Evolutionary conservation across 768 basidiomycete species (phyloP), one percentile per base, ranked within the genome.

Genomic region (Hirschioporus abietinus): DNA sequence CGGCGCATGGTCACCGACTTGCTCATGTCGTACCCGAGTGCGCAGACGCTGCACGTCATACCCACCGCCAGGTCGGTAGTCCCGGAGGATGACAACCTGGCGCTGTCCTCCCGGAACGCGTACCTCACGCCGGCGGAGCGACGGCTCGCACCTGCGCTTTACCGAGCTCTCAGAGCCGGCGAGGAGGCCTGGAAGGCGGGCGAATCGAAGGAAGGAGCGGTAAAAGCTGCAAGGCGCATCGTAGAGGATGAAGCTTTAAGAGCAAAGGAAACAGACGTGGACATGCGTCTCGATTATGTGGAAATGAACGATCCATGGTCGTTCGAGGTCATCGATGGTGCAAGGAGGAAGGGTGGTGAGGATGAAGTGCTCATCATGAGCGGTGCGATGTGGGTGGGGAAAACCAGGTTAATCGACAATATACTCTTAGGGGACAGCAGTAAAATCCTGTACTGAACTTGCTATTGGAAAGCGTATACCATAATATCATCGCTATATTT

Each of bases 401-500:
- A 82, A 74, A 98, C 95, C 57, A 83, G 96, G 70, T 75, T 99
- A 70, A 98, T 99, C 58, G 96, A 99, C 77, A 99, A 99, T 74
- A 76, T 97, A 64, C 79, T 97, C 58, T 76, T 97, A 1, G 94
- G 88, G 9, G 80, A 86, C 70, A 68, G 72, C 9, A 73, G 68
- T 59, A 74, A 69, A 24, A 77, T 84, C 65, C 64, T 85, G 58
- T 72, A 68, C 62, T 77, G 34, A 61, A 25, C 30, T 25, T 24
- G 15, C 15, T 15, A 60, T 7, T 61, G 60, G 24, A 59, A 15
- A 12, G 4, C 12, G 42, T 5, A 52, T 5, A 6, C 12, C 12
- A 52, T 2, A 5, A 15, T 52, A 52, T 20, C 12, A 52, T 52
- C 3, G 20, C 20, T 52, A 52, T 10, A 52, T 52, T 30, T 30